These are phyloP conservation scores for Thielaviopsis cerberus DNA, from an alignment of 2,329 filamentous ascomycete genomes.

Conservation along the genomic window DNA sequence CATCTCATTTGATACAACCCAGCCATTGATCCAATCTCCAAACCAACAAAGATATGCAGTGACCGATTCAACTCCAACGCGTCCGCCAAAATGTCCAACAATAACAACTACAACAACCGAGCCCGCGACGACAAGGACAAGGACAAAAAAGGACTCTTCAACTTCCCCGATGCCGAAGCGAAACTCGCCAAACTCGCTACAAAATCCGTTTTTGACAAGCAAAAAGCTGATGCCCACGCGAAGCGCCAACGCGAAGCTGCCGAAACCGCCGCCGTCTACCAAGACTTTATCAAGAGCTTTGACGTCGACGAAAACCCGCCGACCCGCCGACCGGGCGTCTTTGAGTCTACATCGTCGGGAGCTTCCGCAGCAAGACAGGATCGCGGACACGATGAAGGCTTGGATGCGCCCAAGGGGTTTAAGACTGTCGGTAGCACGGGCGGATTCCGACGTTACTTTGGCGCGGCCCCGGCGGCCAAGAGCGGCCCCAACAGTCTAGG, in stretches of 20 bases:
- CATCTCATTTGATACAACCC: neutral
- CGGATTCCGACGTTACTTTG: conserved; percentile 44
- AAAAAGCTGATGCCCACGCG: conserved; percentile 75
- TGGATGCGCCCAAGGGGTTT: conserved; percentile 3
- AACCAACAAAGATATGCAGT: neutral
- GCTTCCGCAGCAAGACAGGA: neutral
- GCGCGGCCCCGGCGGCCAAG: conserved; percentile 28
- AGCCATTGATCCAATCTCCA: neutral
- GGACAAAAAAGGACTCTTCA: conserved; percentile 17
- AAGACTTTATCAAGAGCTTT: conserved; percentile 72
- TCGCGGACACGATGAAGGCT: neutral
- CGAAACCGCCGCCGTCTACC: conserved; percentile 71
- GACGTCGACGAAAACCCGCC: conserved; percentile 39
- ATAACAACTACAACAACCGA: neutral
- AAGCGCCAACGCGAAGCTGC: conserved; percentile 70
- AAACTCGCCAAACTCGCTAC: conserved; percentile 67
- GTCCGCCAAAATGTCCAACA: neutral
- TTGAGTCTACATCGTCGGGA: neutral
- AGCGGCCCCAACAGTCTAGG: conserved; percentile 46
- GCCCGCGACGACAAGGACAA: neutral
- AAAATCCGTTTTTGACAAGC: conserved; percentile 73
- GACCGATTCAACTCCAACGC: neutral
- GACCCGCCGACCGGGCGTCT: conserved; percentile 4
- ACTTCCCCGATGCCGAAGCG: conserved; percentile 52
- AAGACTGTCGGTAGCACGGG: conserved; percentile 13